A percentile compares a stretch with the other conserved stretches of the same genome.
Conservation (phyloP, 2,329 filamentous ascomycete genomes). For the Penicillium sp. region DNA sequence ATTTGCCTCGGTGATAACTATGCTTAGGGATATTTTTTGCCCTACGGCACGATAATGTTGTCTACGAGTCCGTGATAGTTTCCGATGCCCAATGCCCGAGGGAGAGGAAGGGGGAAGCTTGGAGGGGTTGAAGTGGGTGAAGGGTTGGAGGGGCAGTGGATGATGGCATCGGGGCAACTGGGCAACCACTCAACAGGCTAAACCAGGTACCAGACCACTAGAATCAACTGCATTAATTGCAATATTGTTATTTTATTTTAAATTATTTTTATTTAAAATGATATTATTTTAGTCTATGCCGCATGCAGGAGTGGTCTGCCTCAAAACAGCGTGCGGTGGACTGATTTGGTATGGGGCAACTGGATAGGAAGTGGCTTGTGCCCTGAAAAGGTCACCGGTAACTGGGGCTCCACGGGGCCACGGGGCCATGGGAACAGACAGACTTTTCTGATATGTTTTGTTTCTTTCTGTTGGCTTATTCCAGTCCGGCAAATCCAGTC, state of each 20-base stretch:
- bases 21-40: conserved; percentile 32
- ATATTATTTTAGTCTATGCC: background rate
- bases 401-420: conserved; percentile 1
- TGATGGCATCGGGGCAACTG: too few relatives aligned
- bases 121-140: conserved; percentile 15
- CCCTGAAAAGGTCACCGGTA: conserved; percentile 24
- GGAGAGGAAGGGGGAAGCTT: background rate
- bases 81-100: background rate
- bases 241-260: too few relatives aligned
- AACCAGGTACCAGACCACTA: background rate
- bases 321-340: conserved; percentile 18
- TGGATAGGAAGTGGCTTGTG: conserved; percentile 12
- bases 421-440: conserved; percentile 13
- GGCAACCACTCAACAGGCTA: conserved; percentile 4
- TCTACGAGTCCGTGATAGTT: background rate
- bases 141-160: conserved; percentile 6
- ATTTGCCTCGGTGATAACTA: conserved; percentile 21
- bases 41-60: conserved; percentile 17
- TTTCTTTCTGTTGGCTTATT: too few relatives aligned
- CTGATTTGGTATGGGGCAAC: conserved; percentile 10
- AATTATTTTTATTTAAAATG: too few relatives aligned
- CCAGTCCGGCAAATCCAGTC: background rate
- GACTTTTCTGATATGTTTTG: conserved; percentile 1
- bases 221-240: too few relatives aligned
- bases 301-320: conserved; percentile 1